phyloP scores from a whole-genome alignment of 2,329 filamentous ascomycete genomes.

The Fusarium sp. region DNA sequence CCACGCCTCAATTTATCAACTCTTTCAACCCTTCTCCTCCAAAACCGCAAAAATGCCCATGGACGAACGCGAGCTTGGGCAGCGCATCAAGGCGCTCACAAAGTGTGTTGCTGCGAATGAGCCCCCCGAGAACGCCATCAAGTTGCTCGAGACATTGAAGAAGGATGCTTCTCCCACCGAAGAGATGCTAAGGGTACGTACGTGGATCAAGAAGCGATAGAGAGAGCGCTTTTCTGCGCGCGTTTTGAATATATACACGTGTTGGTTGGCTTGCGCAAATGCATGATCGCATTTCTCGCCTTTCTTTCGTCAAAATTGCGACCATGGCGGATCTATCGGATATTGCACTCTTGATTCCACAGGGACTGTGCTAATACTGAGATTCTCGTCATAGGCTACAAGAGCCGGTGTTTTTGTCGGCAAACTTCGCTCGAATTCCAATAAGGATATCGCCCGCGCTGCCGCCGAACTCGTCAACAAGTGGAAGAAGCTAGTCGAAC shows the following conservation, averaged over 20 bases:
- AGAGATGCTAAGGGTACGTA: slow-evolving; percentile 83
- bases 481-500: slow-evolving; percentile 84
- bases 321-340: neutral
- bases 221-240: neutral
- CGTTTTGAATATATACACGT: slow-evolving; percentile 15
- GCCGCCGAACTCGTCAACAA: slow-evolving; percentile 87
- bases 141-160: slow-evolving; percentile 82
- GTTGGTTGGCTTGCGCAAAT: slow-evolving; percentile 33
- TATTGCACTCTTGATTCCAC: neutral
- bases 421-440: slow-evolving; percentile 79
- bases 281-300: slow-evolving; percentile 30
- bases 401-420: slow-evolving; percentile 91
- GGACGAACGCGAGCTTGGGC: slow-evolving; percentile 84
- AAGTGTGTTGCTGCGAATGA: slow-evolving; percentile 84
- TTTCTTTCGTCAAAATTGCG: neutral
- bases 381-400: slow-evolving; percentile 68
- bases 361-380: slow-evolving; percentile 21
- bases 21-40: neutral
- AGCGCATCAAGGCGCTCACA: slow-evolving; percentile 80
- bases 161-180: slow-evolving; percentile 86
- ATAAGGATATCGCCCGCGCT: slow-evolving; percentile 82
- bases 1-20: slow-evolving; percentile 16
- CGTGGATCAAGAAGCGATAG: slow-evolving; percentile 47
- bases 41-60: slow-evolving; percentile 57
- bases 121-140: slow-evolving; percentile 76